Conservation (phyloP, 768 basidiomycete genomes). For the Naganishia randhawae region DNA sequence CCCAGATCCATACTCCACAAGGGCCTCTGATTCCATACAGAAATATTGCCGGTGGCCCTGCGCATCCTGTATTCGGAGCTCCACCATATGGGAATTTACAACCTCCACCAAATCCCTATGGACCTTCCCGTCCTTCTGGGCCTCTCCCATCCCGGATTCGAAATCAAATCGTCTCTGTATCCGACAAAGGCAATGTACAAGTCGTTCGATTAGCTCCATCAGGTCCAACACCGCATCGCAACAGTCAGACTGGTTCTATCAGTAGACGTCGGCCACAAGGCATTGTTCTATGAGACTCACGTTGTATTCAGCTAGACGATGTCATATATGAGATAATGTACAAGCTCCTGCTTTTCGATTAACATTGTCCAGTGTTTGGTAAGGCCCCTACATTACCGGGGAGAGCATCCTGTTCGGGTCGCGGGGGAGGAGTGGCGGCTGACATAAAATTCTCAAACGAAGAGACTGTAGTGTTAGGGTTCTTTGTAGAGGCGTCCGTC, state of each 20-base stretch:
- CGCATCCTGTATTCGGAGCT: constrained; percentile 6
- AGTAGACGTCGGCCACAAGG: constrained; percentile 12
- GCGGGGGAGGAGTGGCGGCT: background rate
- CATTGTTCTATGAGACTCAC: background rate
- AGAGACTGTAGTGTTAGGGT: background rate
- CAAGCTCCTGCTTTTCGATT: too few species aligned
- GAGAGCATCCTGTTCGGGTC: background rate
- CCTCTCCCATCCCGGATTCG: constrained; percentile 34
- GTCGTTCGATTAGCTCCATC: constrained; percentile 43
- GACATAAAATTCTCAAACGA: background rate
- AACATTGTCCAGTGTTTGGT: background rate
- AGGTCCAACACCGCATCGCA: constrained; percentile 9
- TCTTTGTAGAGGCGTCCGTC: background rate
- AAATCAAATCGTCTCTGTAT: constrained; percentile 78
- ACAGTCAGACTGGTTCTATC: constrained; percentile 9
- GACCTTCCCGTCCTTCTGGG: constrained; percentile 36
- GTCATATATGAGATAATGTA: constrained; percentile 1
- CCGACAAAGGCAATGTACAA: constrained; percentile 62
- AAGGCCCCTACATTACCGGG: background rate
- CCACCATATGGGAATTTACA: constrained; percentile 22
- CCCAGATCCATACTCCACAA: constrained; percentile 62
- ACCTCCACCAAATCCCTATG: constrained; percentile 33
- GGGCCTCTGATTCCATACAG: constrained; percentile 44
- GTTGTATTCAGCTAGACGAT: background rate
- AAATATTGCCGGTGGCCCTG: constrained; percentile 15